phyloP scores from a whole-genome alignment of 2,329 filamentous ascomycete genomes.

The Claviceps pazoutovae region DNA sequence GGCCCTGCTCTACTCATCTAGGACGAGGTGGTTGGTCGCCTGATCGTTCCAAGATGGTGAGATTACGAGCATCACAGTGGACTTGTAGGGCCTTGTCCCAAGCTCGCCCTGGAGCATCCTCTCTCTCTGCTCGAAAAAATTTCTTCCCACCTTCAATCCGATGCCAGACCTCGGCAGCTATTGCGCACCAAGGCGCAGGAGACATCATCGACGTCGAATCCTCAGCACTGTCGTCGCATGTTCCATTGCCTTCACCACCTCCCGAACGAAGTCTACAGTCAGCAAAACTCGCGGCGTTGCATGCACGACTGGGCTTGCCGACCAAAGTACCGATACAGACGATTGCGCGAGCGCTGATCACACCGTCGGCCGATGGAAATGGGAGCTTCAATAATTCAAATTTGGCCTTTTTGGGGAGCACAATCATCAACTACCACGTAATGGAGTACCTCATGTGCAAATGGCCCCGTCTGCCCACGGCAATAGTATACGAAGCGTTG shows the following conservation, averaged over 20 bases:
- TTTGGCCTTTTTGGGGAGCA: conserved; percentile 65
- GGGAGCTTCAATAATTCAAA: conserved; percentile 78
- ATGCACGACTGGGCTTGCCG: conserved; percentile 75
- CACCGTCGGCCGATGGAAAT: conserved; percentile 69
- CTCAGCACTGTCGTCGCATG: conserved; percentile 7
- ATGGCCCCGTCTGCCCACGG: conserved; percentile 81
- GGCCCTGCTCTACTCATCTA: not conserved
- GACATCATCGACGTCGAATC: conserved; percentile 9
- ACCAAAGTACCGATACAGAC: conserved; percentile 72
- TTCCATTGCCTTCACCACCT: conserved; percentile 54
- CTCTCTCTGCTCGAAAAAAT: conserved; percentile 12
- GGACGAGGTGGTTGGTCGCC: not conserved
- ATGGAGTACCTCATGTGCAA: conserved; percentile 77
- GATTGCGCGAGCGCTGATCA: conserved; percentile 72
- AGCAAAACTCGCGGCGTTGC: conserved; percentile 82
- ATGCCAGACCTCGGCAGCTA: conserved; percentile 22
- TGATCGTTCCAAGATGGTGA: conserved; percentile 21
- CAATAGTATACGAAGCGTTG: conserved; percentile 75
- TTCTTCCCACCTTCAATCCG: conserved; percentile 13
- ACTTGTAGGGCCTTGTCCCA: conserved; percentile 25
- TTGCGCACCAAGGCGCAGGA: conserved; percentile 11
- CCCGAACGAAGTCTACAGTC: conserved; percentile 54
- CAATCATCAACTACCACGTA: conserved; percentile 78
- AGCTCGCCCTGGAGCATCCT: conserved; percentile 16
- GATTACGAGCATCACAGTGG: conserved; percentile 27